Evolutionary conservation across 345 rosid species (phyloP).

Genomic region (Garcia nutans): DNA sequence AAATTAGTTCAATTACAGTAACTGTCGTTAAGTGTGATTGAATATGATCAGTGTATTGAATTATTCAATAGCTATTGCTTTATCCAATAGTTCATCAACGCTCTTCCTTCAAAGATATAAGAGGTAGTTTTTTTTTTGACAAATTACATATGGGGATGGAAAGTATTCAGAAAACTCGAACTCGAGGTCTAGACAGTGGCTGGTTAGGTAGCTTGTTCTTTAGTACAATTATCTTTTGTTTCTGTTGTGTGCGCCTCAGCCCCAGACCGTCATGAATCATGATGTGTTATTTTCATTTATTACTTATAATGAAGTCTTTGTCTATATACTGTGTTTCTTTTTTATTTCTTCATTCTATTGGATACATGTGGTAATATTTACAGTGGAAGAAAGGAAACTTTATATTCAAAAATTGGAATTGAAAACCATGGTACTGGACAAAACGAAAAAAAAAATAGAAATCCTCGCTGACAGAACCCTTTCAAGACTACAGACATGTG

Average conservation of each 20-base stretch:
- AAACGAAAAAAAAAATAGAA: background rate
- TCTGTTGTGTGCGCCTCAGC: background rate
- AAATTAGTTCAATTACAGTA: background rate
- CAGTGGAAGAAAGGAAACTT: too few relatives aligned
- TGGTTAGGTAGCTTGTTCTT: background rate
- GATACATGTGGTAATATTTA: background rate
- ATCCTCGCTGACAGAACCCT: background rate
- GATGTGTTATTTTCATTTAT: background rate
- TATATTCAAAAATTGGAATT: background rate
- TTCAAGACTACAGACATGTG: constrained; percentile 10
- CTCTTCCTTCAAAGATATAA: background rate
- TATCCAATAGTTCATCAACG: background rate
- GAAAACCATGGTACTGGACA: background rate
- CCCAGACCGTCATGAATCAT: too few relatives aligned
- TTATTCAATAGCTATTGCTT: background rate
- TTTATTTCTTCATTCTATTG: background rate
- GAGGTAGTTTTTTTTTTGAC: too few relatives aligned
- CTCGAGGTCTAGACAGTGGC: too few relatives aligned
- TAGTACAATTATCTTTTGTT: background rate
- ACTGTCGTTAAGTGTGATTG: background rate
- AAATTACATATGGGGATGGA: too few relatives aligned
- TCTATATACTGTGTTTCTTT: background rate
- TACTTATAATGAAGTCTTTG: background rate
- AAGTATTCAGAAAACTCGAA: too few relatives aligned
- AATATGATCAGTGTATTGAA: too few relatives aligned